Conservation (phyloP, 495 filamentous ascomycete species). For the Lophiotrema nucula region DNA sequence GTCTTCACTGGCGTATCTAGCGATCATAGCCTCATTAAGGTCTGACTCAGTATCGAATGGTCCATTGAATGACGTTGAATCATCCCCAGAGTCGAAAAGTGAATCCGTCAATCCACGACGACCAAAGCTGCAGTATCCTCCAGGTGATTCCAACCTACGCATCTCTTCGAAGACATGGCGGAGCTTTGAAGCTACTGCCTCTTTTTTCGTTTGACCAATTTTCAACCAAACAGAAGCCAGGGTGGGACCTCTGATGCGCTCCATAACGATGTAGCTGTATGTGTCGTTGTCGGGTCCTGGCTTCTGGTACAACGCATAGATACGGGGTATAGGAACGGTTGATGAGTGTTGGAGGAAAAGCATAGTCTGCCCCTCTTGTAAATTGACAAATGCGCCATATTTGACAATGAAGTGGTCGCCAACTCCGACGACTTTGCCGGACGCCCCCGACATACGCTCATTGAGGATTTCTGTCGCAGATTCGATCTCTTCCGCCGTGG, state of each 20-base stretch:
- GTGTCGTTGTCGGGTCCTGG: constrained; percentile 28
- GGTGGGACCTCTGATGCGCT: constrained; percentile 41
- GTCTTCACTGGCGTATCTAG: constrained; percentile 15
- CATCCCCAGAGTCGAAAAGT: constrained; percentile 36
- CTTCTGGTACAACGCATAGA: constrained; percentile 43
- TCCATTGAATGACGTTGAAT: constrained; percentile 34
- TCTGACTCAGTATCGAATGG: constrained; percentile 39
- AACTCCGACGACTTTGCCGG: constrained; percentile 29
- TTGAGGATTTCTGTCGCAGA: constrained; percentile 27
- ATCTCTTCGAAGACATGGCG: constrained; percentile 39
- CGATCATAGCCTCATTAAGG: constrained; percentile 30
- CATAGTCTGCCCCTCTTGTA: constrained; percentile 45
- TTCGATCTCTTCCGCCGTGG: constrained; percentile 27
- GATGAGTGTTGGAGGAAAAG: constrained; percentile 41
- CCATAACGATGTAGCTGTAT: constrained; percentile 44
- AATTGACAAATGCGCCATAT: constrained; percentile 39
- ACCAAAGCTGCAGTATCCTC: constrained; percentile 43
- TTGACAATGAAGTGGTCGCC: constrained; percentile 44
- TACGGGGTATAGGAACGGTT: constrained; percentile 39
- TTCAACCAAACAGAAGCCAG: constrained; percentile 39
- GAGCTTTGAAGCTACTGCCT: constrained; percentile 36
- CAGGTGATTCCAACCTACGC: constrained; percentile 39
- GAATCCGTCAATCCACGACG: constrained; percentile 38
- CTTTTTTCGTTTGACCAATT: constrained; percentile 38
- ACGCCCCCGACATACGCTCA: constrained; percentile 25